Evolutionary conservation across 306 rosid species (phyloP).

Genomic region (Vigna angularis): DNA sequence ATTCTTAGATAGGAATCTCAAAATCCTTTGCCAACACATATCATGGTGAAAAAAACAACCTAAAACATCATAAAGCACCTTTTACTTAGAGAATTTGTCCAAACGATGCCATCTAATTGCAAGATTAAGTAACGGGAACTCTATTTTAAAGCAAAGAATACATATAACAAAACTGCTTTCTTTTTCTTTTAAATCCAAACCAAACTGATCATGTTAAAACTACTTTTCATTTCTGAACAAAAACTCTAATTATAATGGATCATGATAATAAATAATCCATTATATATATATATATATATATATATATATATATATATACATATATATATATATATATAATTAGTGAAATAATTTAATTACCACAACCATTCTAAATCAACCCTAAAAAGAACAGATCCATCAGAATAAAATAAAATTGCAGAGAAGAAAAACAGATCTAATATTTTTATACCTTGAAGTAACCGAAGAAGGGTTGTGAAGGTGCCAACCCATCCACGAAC

Average conservation of each 20-base stretch:
- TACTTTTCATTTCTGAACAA: too few relatives aligned
- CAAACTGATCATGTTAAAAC: too few relatives aligned
- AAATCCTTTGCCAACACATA: not conserved
- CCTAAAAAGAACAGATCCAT: slow-evolving; percentile 16
- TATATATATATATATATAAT: too few relatives aligned
- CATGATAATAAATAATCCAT: too few relatives aligned
- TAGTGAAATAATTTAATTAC: too few relatives aligned
- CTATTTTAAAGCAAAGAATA: not conserved
- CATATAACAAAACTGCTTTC: too few relatives aligned
- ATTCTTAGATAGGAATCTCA: not conserved
- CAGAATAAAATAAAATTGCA: not conserved
- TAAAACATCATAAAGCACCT: not conserved
- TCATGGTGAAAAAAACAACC: not conserved
- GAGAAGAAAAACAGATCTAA: not conserved
- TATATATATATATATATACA: too few relatives aligned
- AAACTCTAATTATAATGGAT: too few relatives aligned
- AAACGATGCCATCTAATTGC: not conserved
- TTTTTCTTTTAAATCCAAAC: too few relatives aligned
- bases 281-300: too few relatives aligned
- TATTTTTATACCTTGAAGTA: slow-evolving; percentile 47
- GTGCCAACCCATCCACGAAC: slow-evolving; percentile 62
- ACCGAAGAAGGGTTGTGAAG: slow-evolving; percentile 52
- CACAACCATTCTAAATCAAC: too few relatives aligned
- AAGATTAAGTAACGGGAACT: not conserved
- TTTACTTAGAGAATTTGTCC: not conserved